Conservation (phyloP, 345 rosid genomes). For the Syzygium oleosum region DNA sequence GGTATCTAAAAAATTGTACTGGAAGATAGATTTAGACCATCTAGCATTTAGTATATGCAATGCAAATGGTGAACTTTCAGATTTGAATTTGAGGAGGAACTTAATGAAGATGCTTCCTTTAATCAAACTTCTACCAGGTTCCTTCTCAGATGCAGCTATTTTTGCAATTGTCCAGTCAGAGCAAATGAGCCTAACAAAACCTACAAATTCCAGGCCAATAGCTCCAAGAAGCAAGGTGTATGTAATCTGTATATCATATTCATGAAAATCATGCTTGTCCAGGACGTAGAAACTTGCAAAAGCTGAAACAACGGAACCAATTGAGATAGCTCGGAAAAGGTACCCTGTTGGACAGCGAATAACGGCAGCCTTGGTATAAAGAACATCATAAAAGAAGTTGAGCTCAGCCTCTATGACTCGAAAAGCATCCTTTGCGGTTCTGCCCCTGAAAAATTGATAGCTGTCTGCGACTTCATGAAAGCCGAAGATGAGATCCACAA, state of each 20-base stretch:
- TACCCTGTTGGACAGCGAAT: too few relatives aligned
- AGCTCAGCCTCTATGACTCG: not conserved
- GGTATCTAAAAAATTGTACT: not conserved
- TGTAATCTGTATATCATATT: not conserved
- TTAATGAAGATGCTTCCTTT: not conserved
- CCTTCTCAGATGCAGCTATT: not conserved
- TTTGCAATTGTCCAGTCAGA: conserved; percentile 10
- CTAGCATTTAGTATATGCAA: not conserved
- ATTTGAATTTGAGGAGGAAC: not conserved
- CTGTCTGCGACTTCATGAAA: not conserved
- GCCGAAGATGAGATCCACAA: conserved; percentile 29
- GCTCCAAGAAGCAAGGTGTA: conserved; percentile 6
- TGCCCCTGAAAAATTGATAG: not conserved
- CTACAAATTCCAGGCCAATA: conserved; percentile 1
- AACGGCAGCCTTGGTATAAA: too few relatives aligned
- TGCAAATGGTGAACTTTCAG: not conserved
- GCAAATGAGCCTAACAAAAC: not conserved
- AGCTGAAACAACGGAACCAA: too few relatives aligned
- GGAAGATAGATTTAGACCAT: not conserved
- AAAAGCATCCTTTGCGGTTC: not conserved
- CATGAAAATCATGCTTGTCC: too few relatives aligned
- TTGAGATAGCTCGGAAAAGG: too few relatives aligned
- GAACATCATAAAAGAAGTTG: too few relatives aligned
- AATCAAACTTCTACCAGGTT: not conserved
- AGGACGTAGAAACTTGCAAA: too few relatives aligned